Conservation (phyloP, 2,329 filamentous ascomycete species). For the Botryotinia calthae region DNA sequence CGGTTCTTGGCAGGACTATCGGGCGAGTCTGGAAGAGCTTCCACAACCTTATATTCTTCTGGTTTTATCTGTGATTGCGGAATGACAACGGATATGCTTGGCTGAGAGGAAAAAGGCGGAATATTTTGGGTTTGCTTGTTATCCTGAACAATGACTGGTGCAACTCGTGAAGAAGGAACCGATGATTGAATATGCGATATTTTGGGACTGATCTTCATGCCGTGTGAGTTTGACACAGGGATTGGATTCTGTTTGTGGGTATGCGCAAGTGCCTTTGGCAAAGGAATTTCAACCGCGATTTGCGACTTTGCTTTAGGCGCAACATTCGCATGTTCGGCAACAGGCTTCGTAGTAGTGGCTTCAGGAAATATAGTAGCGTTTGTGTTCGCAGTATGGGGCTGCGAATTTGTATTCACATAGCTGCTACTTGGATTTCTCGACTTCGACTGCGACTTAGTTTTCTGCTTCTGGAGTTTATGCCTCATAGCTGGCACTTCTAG, state of each 20-base stretch:
- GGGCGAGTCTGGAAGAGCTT: conserved; percentile 34
- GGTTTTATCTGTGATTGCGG: conserved; percentile 32
- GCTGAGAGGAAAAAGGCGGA: conserved; percentile 20
- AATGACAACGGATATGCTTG: conserved; percentile 34
- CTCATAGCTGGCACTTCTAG: conserved; percentile 11
- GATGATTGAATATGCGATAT: background rate
- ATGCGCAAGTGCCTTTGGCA: background rate
- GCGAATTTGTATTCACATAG: conserved; percentile 6
- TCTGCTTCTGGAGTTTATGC: conserved; percentile 21
- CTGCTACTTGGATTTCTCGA: conserved; percentile 20
- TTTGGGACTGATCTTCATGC: background rate
- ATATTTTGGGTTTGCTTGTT: background rate
- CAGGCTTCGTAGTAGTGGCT: conserved; percentile 16
- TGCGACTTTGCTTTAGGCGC: conserved; percentile 41
- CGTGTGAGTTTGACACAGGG: background rate
- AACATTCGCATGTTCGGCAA: conserved; percentile 26
- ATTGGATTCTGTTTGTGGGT: background rate
- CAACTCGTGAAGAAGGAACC: background rate
- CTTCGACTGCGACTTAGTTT: conserved; percentile 27
- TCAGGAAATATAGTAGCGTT: conserved; percentile 18
- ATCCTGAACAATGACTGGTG: background rate
- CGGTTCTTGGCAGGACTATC: conserved; percentile 44
- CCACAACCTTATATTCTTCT: conserved; percentile 35
- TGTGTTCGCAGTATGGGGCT: conserved; percentile 4
- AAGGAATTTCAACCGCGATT: conserved; percentile 34